Evolutionary conservation across 768 basidiomycete species (phyloP).

Genomic region (Pleurotus pulmonarius): DNA sequence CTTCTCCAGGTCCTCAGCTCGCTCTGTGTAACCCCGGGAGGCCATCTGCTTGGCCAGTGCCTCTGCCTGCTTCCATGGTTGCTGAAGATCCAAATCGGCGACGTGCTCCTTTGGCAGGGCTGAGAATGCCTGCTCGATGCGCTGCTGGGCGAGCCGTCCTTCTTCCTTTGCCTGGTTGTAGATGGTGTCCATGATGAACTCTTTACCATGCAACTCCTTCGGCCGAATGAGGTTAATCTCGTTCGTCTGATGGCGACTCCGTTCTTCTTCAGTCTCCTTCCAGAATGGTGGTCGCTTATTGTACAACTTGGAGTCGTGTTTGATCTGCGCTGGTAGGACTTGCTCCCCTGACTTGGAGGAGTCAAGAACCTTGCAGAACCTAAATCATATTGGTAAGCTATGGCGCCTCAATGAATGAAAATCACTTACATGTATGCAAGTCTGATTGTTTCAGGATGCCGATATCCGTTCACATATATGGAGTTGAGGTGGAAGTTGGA

Average conservation of each 20-base stretch:
- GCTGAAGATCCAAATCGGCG: conserved; percentile 19
- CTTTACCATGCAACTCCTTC: conserved; percentile 1
- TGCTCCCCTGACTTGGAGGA: conserved; percentile 42
- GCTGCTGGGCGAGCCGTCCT: neutral
- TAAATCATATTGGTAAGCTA: conserved; percentile 10
- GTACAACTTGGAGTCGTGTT: conserved; percentile 20
- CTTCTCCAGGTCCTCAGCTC: conserved; percentile 25
- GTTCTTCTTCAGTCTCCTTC: conserved; percentile 8
- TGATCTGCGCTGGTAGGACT: conserved; percentile 21
- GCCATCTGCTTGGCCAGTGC: conserved; percentile 17
- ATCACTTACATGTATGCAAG: conserved; percentile 46
- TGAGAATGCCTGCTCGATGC: conserved; percentile 5
- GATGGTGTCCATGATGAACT: conserved; percentile 28
- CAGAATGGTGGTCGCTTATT: conserved; percentile 19
- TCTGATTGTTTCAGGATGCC: conserved; percentile 40
- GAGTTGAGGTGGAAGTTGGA: conserved; percentile 54
- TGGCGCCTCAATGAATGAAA: conserved; percentile 8
- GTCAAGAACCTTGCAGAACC: conserved; percentile 43
- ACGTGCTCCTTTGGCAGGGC: neutral
- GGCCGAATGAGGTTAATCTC: conserved; percentile 12
- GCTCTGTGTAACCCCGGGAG: conserved; percentile 16
- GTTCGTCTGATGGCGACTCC: conserved; percentile 12
- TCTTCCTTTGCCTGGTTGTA: neutral
- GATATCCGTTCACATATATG: conserved; percentile 51
- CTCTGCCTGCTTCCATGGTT: conserved; percentile 34